Conservation (phyloP, 306 rosid genomes). For the Prunus kanzakura region DNA sequence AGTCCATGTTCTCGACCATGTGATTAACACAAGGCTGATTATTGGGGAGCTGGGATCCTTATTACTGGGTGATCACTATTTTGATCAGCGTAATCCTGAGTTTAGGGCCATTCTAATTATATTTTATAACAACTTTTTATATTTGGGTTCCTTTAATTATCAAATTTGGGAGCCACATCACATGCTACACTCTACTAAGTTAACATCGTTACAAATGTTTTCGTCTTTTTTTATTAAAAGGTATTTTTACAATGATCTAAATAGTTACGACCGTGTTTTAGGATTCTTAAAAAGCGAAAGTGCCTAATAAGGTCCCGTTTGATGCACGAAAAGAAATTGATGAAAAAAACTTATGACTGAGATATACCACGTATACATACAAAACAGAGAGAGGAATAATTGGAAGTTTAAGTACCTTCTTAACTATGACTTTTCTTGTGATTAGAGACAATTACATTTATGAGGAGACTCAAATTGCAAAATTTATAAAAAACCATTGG, state of each 20-base stretch:
- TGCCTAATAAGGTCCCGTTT: too few relatives aligned
- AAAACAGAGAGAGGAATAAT: too few relatives aligned
- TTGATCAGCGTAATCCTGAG: conserved; percentile 11
- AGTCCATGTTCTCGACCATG: conserved; percentile 17
- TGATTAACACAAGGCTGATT: conserved; percentile 13
- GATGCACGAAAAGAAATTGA: too few relatives aligned
- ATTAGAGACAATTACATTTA: not conserved
- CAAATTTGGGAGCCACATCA: conserved; percentile 11
- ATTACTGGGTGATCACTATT: not conserved
- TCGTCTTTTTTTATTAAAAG: not conserved
- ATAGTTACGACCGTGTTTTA: not conserved
- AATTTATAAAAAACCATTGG: not conserved
- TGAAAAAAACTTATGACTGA: too few relatives aligned
- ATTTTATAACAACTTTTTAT: not conserved
- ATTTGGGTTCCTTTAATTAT: not conserved
- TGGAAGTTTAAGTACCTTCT: too few relatives aligned
- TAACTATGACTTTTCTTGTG: not conserved
- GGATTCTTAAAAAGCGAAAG: not conserved
- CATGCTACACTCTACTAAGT: conserved; percentile 10
- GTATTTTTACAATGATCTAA: not conserved
- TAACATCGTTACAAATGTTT: not conserved
- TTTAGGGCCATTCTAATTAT: conserved; percentile 1
- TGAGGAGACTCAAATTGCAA: not conserved
- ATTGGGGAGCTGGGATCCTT: conserved; percentile 5
- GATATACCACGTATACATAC: too few relatives aligned